These are phyloP conservation scores for Rhodocollybia butyracea DNA, from an alignment of 768 basidiomycete species.

Conservation along the genomic window DNA sequence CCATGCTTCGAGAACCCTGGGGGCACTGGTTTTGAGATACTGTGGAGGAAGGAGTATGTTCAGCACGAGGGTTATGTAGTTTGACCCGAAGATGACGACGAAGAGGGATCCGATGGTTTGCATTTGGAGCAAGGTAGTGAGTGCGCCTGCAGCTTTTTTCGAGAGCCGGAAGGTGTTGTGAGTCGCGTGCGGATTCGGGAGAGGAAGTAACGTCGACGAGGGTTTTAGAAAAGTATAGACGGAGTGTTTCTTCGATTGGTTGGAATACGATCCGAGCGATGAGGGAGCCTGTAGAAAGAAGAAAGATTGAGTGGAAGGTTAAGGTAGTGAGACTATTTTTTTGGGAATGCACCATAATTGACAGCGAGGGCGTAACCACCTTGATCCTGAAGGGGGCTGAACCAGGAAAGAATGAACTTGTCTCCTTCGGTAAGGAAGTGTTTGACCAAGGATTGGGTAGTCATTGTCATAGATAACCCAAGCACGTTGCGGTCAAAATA, in stretches of 20 bases:
- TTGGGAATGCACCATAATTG: constrained; percentile 74
- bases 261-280: constrained; percentile 92
- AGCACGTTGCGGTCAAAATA: constrained; percentile 49
- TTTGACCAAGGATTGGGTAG: constrained; percentile 85
- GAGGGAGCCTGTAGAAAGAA: constrained; percentile 65
- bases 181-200: neutral
- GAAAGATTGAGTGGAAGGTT: neutral
- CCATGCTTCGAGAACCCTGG: constrained; percentile 74
- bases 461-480: constrained; percentile 76
- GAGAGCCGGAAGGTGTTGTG: constrained; percentile 14
- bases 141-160: constrained; percentile 44
- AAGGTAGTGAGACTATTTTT: neutral
- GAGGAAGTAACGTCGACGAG: constrained; percentile 17
- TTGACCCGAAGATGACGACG: constrained; percentile 69
- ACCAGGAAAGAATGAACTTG: constrained; percentile 80
- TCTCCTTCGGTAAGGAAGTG: constrained; percentile 96
- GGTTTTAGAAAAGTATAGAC: constrained; percentile 83
- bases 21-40: constrained; percentile 77
- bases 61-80: constrained; percentile 69
- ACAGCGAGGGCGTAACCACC: constrained; percentile 94
- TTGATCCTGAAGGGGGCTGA: constrained; percentile 83
- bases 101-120: constrained; percentile 68
- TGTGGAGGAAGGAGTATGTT: constrained; percentile 67
- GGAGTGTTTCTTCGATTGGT: constrained; percentile 90
- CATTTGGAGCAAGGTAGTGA: constrained; percentile 59